Evolutionary conservation across 2,329 filamentous ascomycete species (phyloP).

Genomic region (Emergomyces pasteurianus): DNA sequence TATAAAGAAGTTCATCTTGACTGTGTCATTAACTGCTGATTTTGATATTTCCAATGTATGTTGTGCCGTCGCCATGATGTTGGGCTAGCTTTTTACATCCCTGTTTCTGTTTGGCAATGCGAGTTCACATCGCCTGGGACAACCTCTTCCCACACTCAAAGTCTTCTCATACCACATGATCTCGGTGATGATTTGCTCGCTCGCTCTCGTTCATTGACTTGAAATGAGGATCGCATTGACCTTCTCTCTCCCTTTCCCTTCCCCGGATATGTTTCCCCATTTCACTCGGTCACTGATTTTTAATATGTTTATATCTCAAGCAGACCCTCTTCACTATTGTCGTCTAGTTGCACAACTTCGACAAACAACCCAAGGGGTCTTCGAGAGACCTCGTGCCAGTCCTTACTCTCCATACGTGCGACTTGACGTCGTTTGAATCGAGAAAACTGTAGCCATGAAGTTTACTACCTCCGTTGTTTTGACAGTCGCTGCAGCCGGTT

Average conservation of each 20-base stretch:
- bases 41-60: not conserved
- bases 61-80: not conserved
- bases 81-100: not conserved
- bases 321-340: not conserved
- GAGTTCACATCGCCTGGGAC: not conserved
- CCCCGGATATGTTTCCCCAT: not conserved
- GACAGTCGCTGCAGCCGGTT: constrained; percentile 32
- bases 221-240: not conserved
- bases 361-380: constrained; percentile 6
- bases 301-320: not conserved
- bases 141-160: not conserved
- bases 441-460: constrained; percentile 22
- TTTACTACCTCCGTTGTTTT: constrained; percentile 25
- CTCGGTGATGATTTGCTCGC: not conserved
- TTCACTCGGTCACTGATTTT: not conserved
- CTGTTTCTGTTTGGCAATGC: not conserved
- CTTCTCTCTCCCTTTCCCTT: not conserved
- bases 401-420: constrained; percentile 6
- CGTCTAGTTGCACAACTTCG: not conserved
- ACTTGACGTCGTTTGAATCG: constrained; percentile 7
- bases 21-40: not conserved
- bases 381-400: constrained; percentile 13
- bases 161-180: not conserved
- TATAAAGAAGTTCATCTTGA: not conserved
- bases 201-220: not conserved